phyloP scores from a whole-genome alignment of 2,329 filamentous ascomycete genomes.

The Chaetomium strumarium region DNA sequence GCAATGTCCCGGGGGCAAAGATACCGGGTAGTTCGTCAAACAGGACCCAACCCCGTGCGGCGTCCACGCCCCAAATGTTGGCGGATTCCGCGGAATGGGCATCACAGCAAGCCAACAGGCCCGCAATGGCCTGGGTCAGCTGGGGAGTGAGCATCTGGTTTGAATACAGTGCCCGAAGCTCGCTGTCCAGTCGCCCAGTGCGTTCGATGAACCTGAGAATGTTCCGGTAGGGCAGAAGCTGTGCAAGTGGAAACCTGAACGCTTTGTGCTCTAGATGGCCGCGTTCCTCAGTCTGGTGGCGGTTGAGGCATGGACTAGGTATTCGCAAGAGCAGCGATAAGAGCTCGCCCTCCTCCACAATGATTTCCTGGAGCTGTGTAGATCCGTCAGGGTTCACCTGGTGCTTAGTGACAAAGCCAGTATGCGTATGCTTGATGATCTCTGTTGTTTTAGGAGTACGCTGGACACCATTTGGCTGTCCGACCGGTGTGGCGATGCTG shows the following conservation, averaged over 20 bases:
- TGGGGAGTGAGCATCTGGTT: neutral
- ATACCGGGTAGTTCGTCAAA: constrained; percentile 1
- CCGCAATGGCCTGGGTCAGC: neutral
- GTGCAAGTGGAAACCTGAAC: neutral
- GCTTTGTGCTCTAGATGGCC: neutral
- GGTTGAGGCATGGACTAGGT: neutral
- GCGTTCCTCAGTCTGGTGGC: neutral
- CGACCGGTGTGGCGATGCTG: neutral
- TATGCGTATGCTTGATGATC: neutral
- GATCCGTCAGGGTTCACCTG: neutral
- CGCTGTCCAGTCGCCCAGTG: neutral
- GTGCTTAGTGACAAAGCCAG: neutral
- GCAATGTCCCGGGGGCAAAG: neutral
- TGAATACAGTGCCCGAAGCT: neutral
- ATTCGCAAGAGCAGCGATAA: neutral
- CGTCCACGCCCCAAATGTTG: neutral
- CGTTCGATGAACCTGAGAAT: neutral
- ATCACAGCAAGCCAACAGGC: neutral
- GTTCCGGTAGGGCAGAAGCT: neutral
- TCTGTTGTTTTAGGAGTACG: neutral
- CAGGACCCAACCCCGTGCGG: neutral
- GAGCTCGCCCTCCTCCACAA: neutral
- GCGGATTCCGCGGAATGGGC: neutral
- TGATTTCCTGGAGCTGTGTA: neutral
- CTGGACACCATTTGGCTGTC: no score